Percentiles rank a stretch among this genome's conserved stretches.
Evolutionary conservation across 148 eudicot genomes (phyloP).

Genomic region (Vaccinium vitisidaea): DNA sequence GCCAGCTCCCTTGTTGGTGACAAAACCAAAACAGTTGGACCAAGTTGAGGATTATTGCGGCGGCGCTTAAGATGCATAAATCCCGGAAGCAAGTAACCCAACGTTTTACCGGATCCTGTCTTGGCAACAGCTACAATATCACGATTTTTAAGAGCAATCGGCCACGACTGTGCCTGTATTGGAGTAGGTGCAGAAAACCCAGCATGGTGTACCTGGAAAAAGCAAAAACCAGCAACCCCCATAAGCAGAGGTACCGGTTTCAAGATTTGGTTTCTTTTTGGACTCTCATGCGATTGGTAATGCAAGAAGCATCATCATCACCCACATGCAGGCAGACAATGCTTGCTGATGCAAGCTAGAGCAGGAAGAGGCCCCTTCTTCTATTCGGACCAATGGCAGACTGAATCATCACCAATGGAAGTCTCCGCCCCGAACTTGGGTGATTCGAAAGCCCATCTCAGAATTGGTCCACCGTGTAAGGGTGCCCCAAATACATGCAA

Average conservation of each 20-base stretch:
- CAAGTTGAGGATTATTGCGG: slow-evolving; percentile 62
- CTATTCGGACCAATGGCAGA: slow-evolving; percentile 69
- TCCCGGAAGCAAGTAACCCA: slow-evolving; percentile 84
- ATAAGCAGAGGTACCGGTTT: slow-evolving; percentile 33
- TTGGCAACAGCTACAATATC: slow-evolving; percentile 91
- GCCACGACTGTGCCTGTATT: slow-evolving; percentile 94
- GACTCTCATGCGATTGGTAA: slow-evolving; percentile 34
- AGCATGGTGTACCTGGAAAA: slow-evolving; percentile 70
- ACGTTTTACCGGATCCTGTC: slow-evolving; percentile 95
- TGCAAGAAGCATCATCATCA: slow-evolving; percentile 74
- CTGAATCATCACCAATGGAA: slow-evolving; percentile 76
- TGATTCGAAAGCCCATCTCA: slow-evolving; percentile 78
- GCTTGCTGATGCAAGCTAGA: slow-evolving; percentile 76
- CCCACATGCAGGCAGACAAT: slow-evolving; percentile 48
- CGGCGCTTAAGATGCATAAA: slow-evolving; percentile 66
- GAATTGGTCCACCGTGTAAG: slow-evolving; percentile 61
- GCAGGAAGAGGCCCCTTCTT: slow-evolving; percentile 64
- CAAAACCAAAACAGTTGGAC: slow-evolving; percentile 85
- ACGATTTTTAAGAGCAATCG: slow-evolving; percentile 71
- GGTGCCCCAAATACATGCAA: slow-evolving; percentile 61
- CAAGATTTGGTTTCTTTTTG: slow-evolving; percentile 18
- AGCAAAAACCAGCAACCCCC: slow-evolving; percentile 36
- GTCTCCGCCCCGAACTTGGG: slow-evolving; percentile 58
- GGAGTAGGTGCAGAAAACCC: slow-evolving; percentile 90
- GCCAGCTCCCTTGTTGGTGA: slow-evolving; percentile 97